Base-by-base conservation (phyloP, 2,329 filamentous ascomycete genomes). In the Alternaria gaisen region DNA sequence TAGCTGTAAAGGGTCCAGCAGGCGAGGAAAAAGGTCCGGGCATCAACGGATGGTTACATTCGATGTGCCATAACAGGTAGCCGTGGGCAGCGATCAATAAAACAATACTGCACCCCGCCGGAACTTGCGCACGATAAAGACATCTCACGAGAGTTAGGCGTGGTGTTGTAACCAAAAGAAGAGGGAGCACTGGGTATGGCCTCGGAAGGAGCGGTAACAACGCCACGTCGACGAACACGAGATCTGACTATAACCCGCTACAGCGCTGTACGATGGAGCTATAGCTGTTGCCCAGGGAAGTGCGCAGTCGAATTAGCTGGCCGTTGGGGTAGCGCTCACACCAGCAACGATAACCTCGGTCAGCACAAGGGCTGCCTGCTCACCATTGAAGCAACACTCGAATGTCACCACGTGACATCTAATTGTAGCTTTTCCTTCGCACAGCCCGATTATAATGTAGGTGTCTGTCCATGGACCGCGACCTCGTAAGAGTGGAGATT, bases 21-120 rank as follows among this genome's bases (percentile, higher is more conserved):
- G 67, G 66, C 69, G 69, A 74, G 56, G 24, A 63, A 69, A 72
- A 63, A 55, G 58, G 54, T 55, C 73, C 71, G 71, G 68, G 55
- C 64, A 68, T 70, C 70, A 70, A 61, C 55, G 61, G 62, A 65
- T 53, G 69, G 69, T 75, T 72, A 75, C 74, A 75, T 75, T 66
- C 36, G 41, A 40, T 44, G 61, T 47, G 32, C 71, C 68, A 40
- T 62, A 72, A 68, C 52, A 41, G 71, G 73, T 61, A 70, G 58
- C 30, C 47, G 52, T 53, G 30, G 50, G 61, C 60, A 69, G 60
- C 67, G 69, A 72, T 74, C 72, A 75, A 76, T 77, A 77, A 69
- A 64, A 56, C 52, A 42, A 51, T 55, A 53, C 59, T 67, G 66
- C 61, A 66, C 58, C 57, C 58, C 53, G 61, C 58, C 53, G 22